Evolutionary conservation across 306 rosid species (phyloP).

Genomic region (Sindora glabra): DNA sequence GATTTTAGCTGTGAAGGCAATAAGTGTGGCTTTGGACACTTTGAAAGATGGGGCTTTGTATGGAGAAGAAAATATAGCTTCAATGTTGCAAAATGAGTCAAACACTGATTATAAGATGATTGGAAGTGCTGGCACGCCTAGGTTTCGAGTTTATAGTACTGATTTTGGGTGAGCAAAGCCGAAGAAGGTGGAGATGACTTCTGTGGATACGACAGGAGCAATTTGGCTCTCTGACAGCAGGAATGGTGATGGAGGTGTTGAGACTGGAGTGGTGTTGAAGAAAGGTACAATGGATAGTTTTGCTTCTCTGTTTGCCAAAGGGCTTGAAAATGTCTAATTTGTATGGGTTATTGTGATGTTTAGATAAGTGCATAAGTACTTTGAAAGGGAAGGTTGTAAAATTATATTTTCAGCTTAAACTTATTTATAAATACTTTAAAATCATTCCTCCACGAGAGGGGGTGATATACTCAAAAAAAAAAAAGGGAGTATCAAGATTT

Average conservation of each 20-base stretch:
- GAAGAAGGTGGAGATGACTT: constrained; percentile 41
- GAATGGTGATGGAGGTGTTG: constrained; percentile 28
- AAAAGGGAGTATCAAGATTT: too few relatives aligned
- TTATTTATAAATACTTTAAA: too few relatives aligned
- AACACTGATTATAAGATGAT: neutral
- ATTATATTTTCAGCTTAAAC: too few relatives aligned
- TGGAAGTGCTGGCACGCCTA: constrained; percentile 32
- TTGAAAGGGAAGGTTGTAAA: too few relatives aligned
- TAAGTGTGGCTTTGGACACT: neutral
- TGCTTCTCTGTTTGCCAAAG: constrained; percentile 19
- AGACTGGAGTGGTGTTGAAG: constrained; percentile 26
- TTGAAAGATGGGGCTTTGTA: neutral
- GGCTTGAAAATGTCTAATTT: constrained; percentile 3
- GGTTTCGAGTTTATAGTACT: constrained; percentile 30
- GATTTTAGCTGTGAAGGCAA: neutral
- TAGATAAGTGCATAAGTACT: constrained; percentile 11
- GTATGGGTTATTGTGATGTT: too few relatives aligned
- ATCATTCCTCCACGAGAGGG: too few relatives aligned
- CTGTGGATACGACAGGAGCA: constrained; percentile 25
- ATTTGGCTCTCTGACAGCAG: constrained; percentile 25
- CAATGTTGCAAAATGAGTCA: neutral
- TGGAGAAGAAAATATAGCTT: neutral
- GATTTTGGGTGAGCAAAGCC: constrained; percentile 65
- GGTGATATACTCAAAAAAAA: too few relatives aligned
- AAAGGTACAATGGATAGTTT: constrained; percentile 14